Evolutionary conservation across 768 basidiomycete species (phyloP), one percentile per base, ranked within the genome.

Genomic region (Trichaptum fuscoviolaceum): DNA sequence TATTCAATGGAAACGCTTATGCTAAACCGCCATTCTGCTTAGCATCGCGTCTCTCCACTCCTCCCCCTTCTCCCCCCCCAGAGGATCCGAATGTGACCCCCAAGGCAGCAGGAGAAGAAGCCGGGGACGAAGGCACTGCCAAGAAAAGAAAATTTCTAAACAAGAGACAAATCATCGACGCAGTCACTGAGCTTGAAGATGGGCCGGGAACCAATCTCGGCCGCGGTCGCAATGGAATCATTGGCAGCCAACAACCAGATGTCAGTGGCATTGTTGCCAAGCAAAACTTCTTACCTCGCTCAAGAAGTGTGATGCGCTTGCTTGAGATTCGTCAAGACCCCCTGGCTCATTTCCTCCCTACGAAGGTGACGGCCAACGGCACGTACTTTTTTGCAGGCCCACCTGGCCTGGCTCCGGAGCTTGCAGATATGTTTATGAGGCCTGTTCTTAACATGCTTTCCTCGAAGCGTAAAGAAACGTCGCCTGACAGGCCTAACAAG

Each of bases 121-220:
- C 79, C 30, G 81, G 80, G n/a, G 80, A 79, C 57, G 76, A 79
- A 42, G 78, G 78, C 62, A 71, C 76, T 15, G 75, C 73, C n/a
- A 79, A 72, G 80, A 84, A 79, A 79, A 84, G 71, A 84, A 88
- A 76, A 69, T 74, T 75, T 36, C 87, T 85, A 69, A 88, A 90
- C 72, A 93, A 89, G 82, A 96, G 91, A 76, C 90, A 92, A 70
- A 92, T 95, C 59, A 91, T 96, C 65, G 96, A 98, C 75, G 84
- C 86, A n/a, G 85, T 93, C 58, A 95, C 91, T 7, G 95, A 98
- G 76, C 84, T 95, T 58, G 82, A 84, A 58, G 87, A 87, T 66
- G 87, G 87, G 2, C 84, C 83, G 26, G 84, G 85, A 26, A 79
- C 80, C 7, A 79, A 81, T 67, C 75, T 80, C 63, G 84, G 86